Evolutionary conservation across 176 grass and related monocot genomes (phyloP).

Genomic region (Saccharum officinarum): DNA sequence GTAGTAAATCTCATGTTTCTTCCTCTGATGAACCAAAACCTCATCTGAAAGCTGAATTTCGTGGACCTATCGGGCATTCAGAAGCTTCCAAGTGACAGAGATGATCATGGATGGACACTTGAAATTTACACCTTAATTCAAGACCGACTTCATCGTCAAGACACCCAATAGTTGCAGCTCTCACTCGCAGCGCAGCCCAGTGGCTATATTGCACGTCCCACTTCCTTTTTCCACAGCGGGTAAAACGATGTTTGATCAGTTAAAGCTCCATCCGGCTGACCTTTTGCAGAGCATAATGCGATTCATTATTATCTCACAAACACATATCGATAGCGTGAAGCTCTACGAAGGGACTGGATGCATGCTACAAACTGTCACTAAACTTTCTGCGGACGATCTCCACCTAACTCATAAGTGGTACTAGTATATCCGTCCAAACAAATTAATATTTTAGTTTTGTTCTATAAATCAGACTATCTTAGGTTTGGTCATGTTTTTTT

Average conservation of each 20-base stretch:
- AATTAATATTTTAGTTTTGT: too few relatives aligned
- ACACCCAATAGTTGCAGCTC: not conserved
- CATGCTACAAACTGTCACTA: not conserved
- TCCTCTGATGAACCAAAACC: not conserved
- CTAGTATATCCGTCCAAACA: too few relatives aligned
- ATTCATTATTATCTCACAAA: not conserved
- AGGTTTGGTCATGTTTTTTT: too few relatives aligned
- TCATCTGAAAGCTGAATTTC: not conserved
- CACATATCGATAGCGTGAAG: not conserved
- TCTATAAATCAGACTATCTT: too few relatives aligned
- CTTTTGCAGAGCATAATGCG: not conserved
- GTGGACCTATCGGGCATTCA: not conserved
- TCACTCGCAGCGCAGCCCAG: too few relatives aligned
- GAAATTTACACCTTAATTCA: slow-evolving; percentile 8
- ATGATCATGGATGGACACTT: not conserved
- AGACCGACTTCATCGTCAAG: not conserved
- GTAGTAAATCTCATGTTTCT: not conserved
- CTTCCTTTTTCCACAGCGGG: not conserved
- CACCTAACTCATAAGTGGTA: too few relatives aligned
- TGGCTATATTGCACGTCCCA: not conserved
- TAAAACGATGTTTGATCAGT: not conserved
- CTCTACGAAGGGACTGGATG: not conserved
- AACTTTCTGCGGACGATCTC: not conserved
- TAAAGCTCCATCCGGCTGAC: not conserved
- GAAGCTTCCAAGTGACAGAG: not conserved